Evolutionary conservation across 2,329 filamentous ascomycete species (phyloP).

Genomic region (Aphanoascus verrucosus): DNA sequence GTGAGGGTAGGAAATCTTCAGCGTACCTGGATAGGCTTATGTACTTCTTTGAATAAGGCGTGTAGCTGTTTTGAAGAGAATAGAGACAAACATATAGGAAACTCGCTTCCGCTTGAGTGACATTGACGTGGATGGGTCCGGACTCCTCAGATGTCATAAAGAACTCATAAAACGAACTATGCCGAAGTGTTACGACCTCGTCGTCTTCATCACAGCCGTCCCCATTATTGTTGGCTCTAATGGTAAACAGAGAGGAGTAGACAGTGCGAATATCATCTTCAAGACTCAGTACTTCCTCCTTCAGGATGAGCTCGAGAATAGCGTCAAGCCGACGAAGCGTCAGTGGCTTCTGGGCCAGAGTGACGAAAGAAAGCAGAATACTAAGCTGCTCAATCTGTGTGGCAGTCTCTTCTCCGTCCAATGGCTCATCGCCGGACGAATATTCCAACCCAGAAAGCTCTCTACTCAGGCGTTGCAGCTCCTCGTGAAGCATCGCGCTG

Average conservation of each 20-base stretch:
- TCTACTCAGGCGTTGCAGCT: conserved; percentile 13
- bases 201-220: neutral
- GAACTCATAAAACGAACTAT: conserved; percentile 5
- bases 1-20: no score
- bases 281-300: neutral
- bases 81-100: neutral
- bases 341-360: neutral
- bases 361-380: conserved; percentile 2
- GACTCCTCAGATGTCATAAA: neutral
- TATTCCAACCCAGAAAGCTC: neutral
- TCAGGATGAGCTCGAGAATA: conserved; percentile 4
- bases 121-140: neutral
- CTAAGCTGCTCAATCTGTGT: conserved; percentile 2
- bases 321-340: neutral
- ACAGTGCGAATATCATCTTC: conserved; percentile 7
- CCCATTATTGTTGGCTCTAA: neutral
- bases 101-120: neutral
- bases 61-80: no score
- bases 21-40: no score
- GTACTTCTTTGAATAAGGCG: no score
- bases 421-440: no score
- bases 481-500: conserved; percentile 10
- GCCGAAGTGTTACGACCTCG: conserved; percentile 1
- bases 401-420: neutral
- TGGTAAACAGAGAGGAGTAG: conserved; percentile 4